These are phyloP conservation scores for Chamaecrista fasciculata DNA, from an alignment of 306 rosid genomes.

Conservation along the genomic window DNA sequence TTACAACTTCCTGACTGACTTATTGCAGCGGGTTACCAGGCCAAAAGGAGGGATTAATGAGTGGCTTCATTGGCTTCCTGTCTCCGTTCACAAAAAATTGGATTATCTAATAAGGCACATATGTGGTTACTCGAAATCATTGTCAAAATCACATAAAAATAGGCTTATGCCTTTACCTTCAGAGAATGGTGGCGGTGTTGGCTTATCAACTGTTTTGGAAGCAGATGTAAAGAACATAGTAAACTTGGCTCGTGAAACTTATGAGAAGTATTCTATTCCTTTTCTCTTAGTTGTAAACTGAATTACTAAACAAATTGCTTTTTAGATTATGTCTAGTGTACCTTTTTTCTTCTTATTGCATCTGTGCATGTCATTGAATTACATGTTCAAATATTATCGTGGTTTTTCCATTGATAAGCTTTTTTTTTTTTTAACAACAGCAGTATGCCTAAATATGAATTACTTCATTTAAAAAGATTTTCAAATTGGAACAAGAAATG, in stretches of 20 bases:
- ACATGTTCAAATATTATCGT: conserved; percentile 13
- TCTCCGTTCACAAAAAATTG: conserved; percentile 67
- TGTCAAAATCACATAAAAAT: conserved; percentile 42
- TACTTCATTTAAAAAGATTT: neutral
- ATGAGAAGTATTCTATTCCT: conserved; percentile 59
- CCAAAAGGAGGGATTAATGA: conserved; percentile 82
- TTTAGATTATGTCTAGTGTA: neutral
- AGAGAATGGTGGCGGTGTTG: conserved; percentile 60
- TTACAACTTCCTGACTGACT: conserved; percentile 8
- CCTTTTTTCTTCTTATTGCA: neutral
- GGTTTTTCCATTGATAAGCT: conserved; percentile 17
- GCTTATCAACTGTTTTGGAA: conserved; percentile 76
- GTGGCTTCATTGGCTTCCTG: conserved; percentile 96
- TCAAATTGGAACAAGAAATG: neutral
- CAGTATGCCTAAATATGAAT: neutral
- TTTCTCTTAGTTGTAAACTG: conserved; percentile 20
- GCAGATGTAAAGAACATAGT: conserved; percentile 78
- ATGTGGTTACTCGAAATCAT: conserved; percentile 36
- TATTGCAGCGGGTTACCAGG: conserved; percentile 79
- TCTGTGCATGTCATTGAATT: neutral
- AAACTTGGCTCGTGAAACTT: conserved; percentile 65
- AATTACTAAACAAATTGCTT: neutral
- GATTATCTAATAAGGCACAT: conserved; percentile 51
- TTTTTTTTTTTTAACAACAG: neutral
- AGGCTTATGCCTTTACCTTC: conserved; percentile 46